Percentiles rank a stretch among this genome's conserved stretches.
phyloP scores from a whole-genome alignment of 1,139 yeast genomes.

The Hyphopichia burtonii region DNA sequence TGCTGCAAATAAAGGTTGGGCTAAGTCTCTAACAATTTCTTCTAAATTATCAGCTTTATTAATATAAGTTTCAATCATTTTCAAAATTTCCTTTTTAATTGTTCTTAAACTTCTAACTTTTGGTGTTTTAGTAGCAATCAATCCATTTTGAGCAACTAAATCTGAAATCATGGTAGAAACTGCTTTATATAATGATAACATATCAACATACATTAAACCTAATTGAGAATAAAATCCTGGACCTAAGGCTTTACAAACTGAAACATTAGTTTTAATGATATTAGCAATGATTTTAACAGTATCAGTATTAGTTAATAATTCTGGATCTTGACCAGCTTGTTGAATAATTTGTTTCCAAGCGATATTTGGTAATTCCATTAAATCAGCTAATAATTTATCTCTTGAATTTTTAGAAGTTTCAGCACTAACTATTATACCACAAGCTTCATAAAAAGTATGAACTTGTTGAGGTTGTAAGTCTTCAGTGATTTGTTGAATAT shows the following conservation, averaged over 20 bases:
- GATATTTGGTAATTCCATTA: slow-evolving; percentile 89
- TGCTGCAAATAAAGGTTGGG: slow-evolving; percentile 80
- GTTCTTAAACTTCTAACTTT: slow-evolving; percentile 94
- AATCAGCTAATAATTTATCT: slow-evolving; percentile 69
- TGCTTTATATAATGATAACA: slow-evolving; percentile 86
- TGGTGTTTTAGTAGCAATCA: slow-evolving; percentile 92
- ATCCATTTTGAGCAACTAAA: slow-evolving; percentile 75
- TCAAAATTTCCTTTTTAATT: slow-evolving; percentile 89
- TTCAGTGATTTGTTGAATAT: slow-evolving; percentile 81
- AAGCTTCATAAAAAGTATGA: slow-evolving; percentile 96
- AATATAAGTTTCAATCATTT: slow-evolving; percentile 84
- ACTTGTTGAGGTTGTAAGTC: slow-evolving; percentile 97
- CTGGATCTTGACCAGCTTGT: slow-evolving; percentile 89
- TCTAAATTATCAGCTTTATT: slow-evolving; percentile 84
- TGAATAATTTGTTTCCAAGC: slow-evolving; percentile 92
- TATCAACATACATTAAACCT: slow-evolving; percentile 81
- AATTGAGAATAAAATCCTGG: slow-evolving; percentile 89
- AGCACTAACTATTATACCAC: slow-evolving; percentile 91
- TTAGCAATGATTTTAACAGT: slow-evolving; percentile 91
- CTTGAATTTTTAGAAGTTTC: slow-evolving; percentile 63
- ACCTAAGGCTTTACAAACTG: slow-evolving; percentile 91
- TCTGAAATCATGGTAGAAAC: slow-evolving; percentile 87
- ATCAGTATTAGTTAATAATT: slow-evolving; percentile 76
- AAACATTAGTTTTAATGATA: slow-evolving; percentile 88
- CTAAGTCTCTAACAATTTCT: slow-evolving; percentile 79